phyloP scores from a whole-genome alignment of 192 early-diverging fungal species.

The Gonapodya prolifera region DNA sequence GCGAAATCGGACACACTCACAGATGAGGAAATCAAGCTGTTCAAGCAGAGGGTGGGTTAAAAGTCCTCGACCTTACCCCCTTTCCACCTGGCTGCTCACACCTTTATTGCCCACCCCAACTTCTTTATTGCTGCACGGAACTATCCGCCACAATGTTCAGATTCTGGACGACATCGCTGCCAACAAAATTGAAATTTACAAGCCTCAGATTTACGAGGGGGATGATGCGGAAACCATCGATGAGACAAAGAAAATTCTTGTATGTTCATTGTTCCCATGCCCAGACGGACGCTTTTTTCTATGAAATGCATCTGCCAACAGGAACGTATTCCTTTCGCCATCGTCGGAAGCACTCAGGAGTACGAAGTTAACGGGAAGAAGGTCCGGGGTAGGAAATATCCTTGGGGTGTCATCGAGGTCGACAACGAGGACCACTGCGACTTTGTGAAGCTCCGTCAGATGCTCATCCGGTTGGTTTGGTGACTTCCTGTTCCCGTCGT shows the following conservation, averaged over 20 bases:
- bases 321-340: constrained; percentile 1
- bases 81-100: constrained; percentile 24
- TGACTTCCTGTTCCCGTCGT: neutral
- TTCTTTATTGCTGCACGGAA: neutral
- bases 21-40: constrained; percentile 48
- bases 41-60: constrained; percentile 9
- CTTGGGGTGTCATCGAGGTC: constrained; percentile 13
- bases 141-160: constrained; percentile 15
- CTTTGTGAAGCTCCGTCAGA: constrained; percentile 10
- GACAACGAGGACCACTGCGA: constrained; percentile 11
- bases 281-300: constrained; percentile 1
- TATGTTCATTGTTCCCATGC: neutral
- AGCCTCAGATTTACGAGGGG: constrained; percentile 65
- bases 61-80: neutral
- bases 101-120: neutral
- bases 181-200: constrained; percentile 79
- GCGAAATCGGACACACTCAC: constrained; percentile 71
- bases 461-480: constrained; percentile 10
- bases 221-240: constrained; percentile 67
- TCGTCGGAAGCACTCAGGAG: constrained; percentile 61
- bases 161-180: constrained; percentile 70
- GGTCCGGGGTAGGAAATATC: constrained; percentile 11
- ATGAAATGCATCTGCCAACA: neutral
- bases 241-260: constrained; percentile 1
- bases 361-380: constrained; percentile 63